phyloP scores from a whole-genome alignment of 768 basidiomycete species.

The Tremella yokohamensis region DNA sequence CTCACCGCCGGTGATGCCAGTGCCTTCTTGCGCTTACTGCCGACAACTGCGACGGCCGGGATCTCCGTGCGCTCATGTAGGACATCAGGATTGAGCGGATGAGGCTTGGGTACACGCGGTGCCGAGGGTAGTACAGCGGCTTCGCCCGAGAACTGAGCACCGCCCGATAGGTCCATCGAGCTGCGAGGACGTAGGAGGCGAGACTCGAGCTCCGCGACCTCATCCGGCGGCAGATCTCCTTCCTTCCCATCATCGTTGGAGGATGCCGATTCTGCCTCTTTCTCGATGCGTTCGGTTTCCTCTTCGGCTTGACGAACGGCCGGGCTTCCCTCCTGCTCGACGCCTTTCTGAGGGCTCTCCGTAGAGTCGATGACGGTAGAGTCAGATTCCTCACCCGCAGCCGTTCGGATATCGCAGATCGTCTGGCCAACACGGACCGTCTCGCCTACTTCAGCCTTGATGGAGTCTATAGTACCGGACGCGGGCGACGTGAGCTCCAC shows the following conservation, averaged over 20 bases:
- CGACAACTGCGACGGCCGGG: neutral
- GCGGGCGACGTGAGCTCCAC: slow-evolving; percentile 42
- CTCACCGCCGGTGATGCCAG: slow-evolving; percentile 41
- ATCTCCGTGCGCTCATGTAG: neutral
- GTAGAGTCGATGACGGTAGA: too few relatives aligned
- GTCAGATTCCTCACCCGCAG: neutral
- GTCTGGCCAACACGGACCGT: slow-evolving; percentile 38
- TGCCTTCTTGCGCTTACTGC: slow-evolving; percentile 7
- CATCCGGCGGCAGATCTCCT: neutral
- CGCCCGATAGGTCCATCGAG: slow-evolving; percentile 22
- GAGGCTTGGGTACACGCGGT: slow-evolving; percentile 10
- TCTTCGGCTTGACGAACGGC: slow-evolving; percentile 9
- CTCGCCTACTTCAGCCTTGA: slow-evolving; percentile 25
- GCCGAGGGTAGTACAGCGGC: slow-evolving; percentile 33
- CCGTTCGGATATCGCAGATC: slow-evolving; percentile 33
- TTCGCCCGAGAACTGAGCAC: slow-evolving; percentile 30
- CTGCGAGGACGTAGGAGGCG: slow-evolving; percentile 3
- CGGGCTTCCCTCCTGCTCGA: neutral
- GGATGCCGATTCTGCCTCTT: neutral
- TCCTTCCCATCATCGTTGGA: too few relatives aligned
- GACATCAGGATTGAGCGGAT: neutral
- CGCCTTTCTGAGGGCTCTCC: too few relatives aligned
- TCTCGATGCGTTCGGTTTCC: slow-evolving; percentile 9
- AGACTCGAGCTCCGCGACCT: neutral
- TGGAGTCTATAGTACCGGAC: slow-evolving; percentile 22